Conservation (phyloP, 257 asterid species). For the Capsicum pubescens region DNA sequence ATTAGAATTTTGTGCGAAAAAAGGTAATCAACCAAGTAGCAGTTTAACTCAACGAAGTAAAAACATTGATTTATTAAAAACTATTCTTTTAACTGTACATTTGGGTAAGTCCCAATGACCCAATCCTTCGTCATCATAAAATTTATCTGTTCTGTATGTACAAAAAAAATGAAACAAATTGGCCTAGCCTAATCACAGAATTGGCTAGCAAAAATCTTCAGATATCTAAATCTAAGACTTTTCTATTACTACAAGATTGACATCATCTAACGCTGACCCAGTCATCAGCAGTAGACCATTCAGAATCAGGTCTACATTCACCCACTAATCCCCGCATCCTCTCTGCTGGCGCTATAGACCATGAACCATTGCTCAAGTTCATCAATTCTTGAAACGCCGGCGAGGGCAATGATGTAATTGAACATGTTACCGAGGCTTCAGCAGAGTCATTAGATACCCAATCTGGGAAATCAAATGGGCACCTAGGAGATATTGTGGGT, state of each 20-base stretch:
- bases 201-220: conserved; percentile 27
- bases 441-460: conserved; percentile 47
- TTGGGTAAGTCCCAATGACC: neutral
- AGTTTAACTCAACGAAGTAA: neutral
- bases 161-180: neutral
- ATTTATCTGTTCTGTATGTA: neutral
- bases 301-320: conserved; percentile 33
- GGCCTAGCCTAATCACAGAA: conserved; percentile 19
- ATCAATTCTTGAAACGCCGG: conserved; percentile 29
- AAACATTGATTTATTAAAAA: neutral
- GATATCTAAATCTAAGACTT: neutral
- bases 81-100: neutral
- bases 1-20: neutral
- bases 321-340: conserved; percentile 47
- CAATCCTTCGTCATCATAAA: neutral
- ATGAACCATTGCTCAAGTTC: conserved; percentile 33
- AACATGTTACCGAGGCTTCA: conserved; percentile 39
- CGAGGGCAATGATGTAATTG: conserved; percentile 53
- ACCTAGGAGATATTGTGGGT: conserved; percentile 58
- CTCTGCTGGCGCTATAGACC: conserved; percentile 43
- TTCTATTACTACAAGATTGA: neutral
- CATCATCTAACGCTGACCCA: conserved; percentile 76
- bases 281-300: conserved; percentile 63
- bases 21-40: neutral
- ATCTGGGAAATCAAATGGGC: conserved; percentile 76